These are phyloP conservation scores for Erodium moschatum DNA, from an alignment of 441 rosid genomes.

Conservation along the genomic window DNA sequence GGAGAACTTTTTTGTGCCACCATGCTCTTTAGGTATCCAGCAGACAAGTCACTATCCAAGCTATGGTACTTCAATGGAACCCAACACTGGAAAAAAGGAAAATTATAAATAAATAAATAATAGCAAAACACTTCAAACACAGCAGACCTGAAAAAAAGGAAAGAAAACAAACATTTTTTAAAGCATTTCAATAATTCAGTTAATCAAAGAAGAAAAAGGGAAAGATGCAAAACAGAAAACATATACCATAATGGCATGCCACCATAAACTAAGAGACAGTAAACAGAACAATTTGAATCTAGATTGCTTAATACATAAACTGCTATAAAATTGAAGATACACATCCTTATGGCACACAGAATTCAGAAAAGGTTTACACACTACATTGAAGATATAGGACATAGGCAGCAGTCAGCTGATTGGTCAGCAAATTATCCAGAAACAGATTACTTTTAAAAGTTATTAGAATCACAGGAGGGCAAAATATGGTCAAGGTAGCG, in stretches of 20 bases:
- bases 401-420: not conserved
- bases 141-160: not conserved
- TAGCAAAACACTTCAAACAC: not conserved
- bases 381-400: not conserved
- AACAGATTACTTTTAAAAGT: not conserved
- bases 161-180: not conserved
- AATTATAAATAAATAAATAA: not conserved
- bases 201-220: not conserved
- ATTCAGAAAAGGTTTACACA: not conserved
- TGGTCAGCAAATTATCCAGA: not conserved
- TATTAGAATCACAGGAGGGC: not conserved
- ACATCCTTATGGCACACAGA: not conserved
- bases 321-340: not conserved
- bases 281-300: not conserved
- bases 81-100: slow-evolving; percentile 42
- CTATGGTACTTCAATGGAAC: slow-evolving; percentile 64
- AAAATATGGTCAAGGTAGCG: not conserved
- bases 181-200: not conserved
- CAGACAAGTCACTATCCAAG: slow-evolving; percentile 51
- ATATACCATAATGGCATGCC: not conserved
- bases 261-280: not conserved
- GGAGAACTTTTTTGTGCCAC: slow-evolving; percentile 39
- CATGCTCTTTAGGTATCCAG: slow-evolving; percentile 51
- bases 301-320: not conserved
- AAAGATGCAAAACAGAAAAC: not conserved